phyloP scores from a whole-genome alignment of 148 eudicot species.

The Hydrangea macrophylla region DNA sequence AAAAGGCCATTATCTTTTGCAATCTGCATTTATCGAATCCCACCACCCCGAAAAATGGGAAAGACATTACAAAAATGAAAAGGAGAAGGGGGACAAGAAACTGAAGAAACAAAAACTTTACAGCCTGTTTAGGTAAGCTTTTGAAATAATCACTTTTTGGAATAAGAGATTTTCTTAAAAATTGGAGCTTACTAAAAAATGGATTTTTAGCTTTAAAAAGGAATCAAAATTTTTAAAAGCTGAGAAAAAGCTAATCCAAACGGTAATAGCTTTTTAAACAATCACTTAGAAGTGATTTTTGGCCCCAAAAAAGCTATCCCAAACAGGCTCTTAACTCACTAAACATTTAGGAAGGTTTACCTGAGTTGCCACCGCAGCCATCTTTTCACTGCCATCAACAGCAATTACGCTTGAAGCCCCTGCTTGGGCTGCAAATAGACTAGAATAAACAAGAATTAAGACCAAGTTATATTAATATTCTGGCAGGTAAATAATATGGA shows the following conservation, averaged over 20 bases:
- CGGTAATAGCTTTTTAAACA: no score
- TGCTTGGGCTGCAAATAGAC: constrained; percentile 94
- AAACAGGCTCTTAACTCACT: neutral
- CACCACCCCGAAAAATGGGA: constrained; percentile 6
- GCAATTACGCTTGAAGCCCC: constrained; percentile 91
- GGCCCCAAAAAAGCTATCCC: no score
- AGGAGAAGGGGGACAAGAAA: neutral
- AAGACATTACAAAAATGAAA: neutral
- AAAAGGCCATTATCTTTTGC: constrained; percentile 72
- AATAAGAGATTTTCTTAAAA: no score
- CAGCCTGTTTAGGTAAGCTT: no score
- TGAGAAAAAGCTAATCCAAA: no score
- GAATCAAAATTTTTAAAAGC: no score
- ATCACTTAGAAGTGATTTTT: no score
- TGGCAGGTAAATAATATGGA: neutral
- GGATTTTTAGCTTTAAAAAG: no score
- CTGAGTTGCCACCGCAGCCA: constrained; percentile 86
- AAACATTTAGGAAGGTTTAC: constrained; percentile 25
- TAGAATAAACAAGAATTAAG: constrained; percentile 36
- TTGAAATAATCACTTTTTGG: no score
- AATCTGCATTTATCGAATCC: constrained; percentile 44
- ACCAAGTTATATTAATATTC: constrained; percentile 8
- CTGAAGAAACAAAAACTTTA: neutral
- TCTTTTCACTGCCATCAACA: constrained; percentile 93
- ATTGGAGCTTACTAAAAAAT: no score